Evolutionary conservation across 805 yeast genomes (phyloP).

Genomic region (Metschnikowia gelsemii): DNA sequence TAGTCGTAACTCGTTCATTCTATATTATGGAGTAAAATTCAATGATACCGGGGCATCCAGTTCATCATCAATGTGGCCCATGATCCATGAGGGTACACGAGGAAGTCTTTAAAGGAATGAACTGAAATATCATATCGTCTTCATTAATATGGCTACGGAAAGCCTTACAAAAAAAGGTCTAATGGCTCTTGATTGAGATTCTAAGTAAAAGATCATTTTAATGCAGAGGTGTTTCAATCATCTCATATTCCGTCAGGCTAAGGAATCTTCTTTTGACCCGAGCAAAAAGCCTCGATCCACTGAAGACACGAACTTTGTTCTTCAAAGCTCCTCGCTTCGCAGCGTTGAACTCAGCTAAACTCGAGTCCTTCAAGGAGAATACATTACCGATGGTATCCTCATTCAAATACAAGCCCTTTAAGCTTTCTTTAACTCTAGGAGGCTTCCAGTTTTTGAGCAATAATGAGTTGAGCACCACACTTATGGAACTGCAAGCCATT

Average conservation of each 20-base stretch:
- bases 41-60: too few species aligned
- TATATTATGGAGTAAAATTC: too few species aligned
- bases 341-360: conserved; percentile 17
- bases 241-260: conserved; percentile 8
- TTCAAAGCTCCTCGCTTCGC: conserved; percentile 8
- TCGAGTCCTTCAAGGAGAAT: conserved; percentile 16
- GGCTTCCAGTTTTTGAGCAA: conserved; percentile 64
- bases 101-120: too few species aligned
- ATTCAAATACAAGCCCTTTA: not conserved
- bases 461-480: conserved; percentile 81
- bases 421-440: conserved; percentile 20
- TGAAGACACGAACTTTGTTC: conserved; percentile 2
- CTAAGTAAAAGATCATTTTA: not conserved
- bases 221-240: conserved; percentile 9
- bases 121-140: too few species aligned
- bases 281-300: conserved; percentile 1
- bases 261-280: conserved; percentile 5
- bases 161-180: not conserved
- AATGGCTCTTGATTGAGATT: not conserved
- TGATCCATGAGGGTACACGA: too few species aligned
- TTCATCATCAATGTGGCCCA: too few species aligned
- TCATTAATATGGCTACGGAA: too few species aligned
- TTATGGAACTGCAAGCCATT: conserved; percentile 90
- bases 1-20: too few species aligned
- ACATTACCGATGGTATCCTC: conserved; percentile 15